These are phyloP conservation scores for Sherardia arvensis DNA, from an alignment of 257 asterid genomes.

Conservation along the genomic window DNA sequence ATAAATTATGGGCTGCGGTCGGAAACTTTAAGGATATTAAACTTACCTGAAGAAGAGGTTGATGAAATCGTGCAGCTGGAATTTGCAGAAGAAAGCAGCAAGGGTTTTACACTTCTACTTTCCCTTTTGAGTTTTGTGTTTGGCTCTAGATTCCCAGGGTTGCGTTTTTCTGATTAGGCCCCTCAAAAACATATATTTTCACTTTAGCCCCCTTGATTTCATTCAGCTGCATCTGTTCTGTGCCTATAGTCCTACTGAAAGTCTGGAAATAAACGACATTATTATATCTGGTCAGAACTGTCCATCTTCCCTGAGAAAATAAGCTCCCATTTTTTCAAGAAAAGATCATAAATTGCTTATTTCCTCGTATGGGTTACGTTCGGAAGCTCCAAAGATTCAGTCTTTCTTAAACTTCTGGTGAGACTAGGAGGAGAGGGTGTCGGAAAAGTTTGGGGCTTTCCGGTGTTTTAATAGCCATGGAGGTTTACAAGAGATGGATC, in stretches of 20 bases:
- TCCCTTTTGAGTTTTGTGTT: background rate
- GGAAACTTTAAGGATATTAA: too few relatives aligned
- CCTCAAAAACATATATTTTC: background rate
- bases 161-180: background rate
- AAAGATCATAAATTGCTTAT: background rate
- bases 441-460: background rate
- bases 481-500: background rate
- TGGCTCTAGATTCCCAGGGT: background rate
- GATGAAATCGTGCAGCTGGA: background rate
- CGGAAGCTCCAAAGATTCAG: background rate
- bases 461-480: background rate
- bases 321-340: background rate
- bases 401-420: background rate
- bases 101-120: background rate
- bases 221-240: background rate
- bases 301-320: background rate
- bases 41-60: background rate
- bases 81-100: background rate
- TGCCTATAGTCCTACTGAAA: background rate
- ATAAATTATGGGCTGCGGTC: too few relatives aligned
- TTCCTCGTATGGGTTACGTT: background rate
- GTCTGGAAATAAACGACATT: background rate
- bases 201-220: background rate
- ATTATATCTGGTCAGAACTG: background rate
- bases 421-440: background rate